phyloP scores from a whole-genome alignment of 1,284 basidiomycete species.

The Xanthoconium separans region DNA sequence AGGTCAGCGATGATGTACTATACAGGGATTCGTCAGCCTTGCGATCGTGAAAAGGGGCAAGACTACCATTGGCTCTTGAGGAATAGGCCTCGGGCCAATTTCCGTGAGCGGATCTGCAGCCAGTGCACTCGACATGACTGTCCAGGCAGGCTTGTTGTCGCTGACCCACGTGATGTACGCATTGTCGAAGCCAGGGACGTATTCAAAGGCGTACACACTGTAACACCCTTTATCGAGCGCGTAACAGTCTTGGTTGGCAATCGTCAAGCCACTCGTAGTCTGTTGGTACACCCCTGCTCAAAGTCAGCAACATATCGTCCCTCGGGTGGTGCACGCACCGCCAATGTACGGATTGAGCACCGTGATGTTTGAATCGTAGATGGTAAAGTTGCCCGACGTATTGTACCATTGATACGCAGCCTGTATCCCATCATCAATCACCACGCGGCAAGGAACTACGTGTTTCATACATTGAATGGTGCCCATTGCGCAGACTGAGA shows the following conservation, averaged over 20 bases:
- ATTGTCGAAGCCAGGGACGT: slow-evolving; percentile 37
- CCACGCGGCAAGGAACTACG: neutral
- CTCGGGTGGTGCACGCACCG: slow-evolving; percentile 18
- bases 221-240: slow-evolving; percentile 28
- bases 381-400: slow-evolving; percentile 25
- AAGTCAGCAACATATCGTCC: slow-evolving; percentile 1
- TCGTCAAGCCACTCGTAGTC: slow-evolving; percentile 33
- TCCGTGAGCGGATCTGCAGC: slow-evolving; percentile 40
- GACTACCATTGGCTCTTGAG: slow-evolving; percentile 52
- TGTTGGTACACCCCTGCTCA: slow-evolving; percentile 31
- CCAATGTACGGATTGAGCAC: slow-evolving; percentile 31
- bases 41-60: neutral
- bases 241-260: slow-evolving; percentile 34
- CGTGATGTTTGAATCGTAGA: slow-evolving; percentile 29
- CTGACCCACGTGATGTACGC: slow-evolving; percentile 53
- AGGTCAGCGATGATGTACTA: slow-evolving; percentile 46
- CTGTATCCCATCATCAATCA: slow-evolving; percentile 19
- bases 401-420: slow-evolving; percentile 32
- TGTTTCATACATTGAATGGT: slow-evolving; percentile 30
- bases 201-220: slow-evolving; percentile 37
- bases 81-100: slow-evolving; percentile 48
- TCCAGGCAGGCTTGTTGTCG: slow-evolving; percentile 45
- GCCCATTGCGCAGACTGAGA: slow-evolving; percentile 38
- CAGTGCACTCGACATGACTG: slow-evolving; percentile 40
- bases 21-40: neutral